These are phyloP conservation scores for Chlorella sp. DNA, from an alignment of 139 green algal genomes.

Conservation along the genomic window DNA sequence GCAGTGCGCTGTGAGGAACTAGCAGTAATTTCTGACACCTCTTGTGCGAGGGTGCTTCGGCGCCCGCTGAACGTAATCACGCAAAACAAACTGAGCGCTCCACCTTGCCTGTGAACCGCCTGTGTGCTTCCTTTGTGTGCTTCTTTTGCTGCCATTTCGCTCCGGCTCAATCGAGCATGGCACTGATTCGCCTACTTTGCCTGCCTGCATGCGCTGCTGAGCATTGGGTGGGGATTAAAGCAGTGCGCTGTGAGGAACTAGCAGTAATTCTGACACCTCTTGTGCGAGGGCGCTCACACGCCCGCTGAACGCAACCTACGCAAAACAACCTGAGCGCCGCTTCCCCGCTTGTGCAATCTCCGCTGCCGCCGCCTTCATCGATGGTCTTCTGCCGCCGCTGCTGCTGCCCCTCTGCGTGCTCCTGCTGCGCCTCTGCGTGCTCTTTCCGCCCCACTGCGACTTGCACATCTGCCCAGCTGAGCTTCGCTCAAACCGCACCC, in stretches of 20 bases:
- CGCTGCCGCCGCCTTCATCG: too few species aligned
- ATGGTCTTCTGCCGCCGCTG: too few species aligned
- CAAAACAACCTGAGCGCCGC: not conserved
- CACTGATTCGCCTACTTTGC: not conserved
- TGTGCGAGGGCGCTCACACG: constrained; percentile 28
- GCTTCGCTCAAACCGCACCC: too few species aligned
- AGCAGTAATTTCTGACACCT: constrained; percentile 30
- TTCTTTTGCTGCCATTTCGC: not conserved
- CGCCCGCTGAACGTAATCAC: constrained; percentile 38
- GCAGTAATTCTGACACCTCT: constrained; percentile 32
- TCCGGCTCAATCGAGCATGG: too few species aligned
- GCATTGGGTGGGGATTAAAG: not conserved
- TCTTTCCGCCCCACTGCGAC: not conserved
- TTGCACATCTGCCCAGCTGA: not conserved
- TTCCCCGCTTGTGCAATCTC: not conserved
- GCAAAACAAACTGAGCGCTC: constrained; percentile 3
- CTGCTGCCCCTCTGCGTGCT: not conserved
- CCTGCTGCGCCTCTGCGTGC: not conserved
- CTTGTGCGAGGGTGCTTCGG: constrained; percentile 34
- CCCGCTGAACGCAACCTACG: constrained; percentile 39
- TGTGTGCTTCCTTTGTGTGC: not conserved
- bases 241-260: constrained; percentile 18
- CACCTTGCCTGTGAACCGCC: not conserved
- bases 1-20: constrained; percentile 17
- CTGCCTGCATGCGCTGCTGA: not conserved